A percentile compares a stretch with the other conserved stretches of the same genome.
Evolutionary conservation across 2,329 filamentous ascomycete species (phyloP).

Genomic region (Chaetoscypha palmicola): DNA sequence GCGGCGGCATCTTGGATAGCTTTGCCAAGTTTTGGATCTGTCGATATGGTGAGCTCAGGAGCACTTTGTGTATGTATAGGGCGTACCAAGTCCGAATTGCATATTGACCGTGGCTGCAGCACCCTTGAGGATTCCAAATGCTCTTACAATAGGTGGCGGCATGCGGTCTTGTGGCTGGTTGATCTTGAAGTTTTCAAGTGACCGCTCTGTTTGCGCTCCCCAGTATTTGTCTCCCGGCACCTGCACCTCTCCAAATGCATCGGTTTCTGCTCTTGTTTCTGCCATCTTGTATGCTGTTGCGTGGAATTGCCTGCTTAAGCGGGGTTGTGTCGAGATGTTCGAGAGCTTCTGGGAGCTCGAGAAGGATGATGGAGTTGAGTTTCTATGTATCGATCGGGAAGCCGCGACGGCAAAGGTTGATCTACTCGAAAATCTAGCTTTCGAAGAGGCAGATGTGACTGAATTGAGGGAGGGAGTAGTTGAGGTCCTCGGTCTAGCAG

Average conservation of each 20-base stretch:
- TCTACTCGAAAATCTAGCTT: neutral
- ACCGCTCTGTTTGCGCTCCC: constrained; percentile 96
- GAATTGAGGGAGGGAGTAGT: neutral
- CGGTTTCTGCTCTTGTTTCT: constrained; percentile 75
- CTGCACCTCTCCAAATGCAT: constrained; percentile 96
- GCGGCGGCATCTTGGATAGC: constrained; percentile 92
- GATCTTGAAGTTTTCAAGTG: constrained; percentile 96
- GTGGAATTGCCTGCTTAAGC: constrained; percentile 26
- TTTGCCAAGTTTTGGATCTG: constrained; percentile 81
- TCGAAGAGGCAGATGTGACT: neutral
- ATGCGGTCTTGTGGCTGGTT: constrained; percentile 99
- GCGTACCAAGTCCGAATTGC: constrained; percentile 76
- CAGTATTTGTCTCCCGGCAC: constrained; percentile 92
- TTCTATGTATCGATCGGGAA: neutral
- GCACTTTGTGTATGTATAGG: constrained; percentile 4
- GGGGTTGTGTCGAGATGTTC: constrained; percentile 12
- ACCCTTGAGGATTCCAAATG: constrained; percentile 95
- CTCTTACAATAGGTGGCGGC: constrained; percentile 84
- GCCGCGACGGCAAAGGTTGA: neutral
- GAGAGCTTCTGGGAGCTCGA: neutral
- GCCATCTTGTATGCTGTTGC: constrained; percentile 32
- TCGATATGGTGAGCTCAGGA: constrained; percentile 24
- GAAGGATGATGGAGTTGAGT: neutral
- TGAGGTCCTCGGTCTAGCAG: constrained; percentile 3
- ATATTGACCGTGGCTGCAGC: constrained; percentile 95